Evolutionary conservation across 352 stramenopile genomes (phyloP).

Genomic region (Phytophthora multivora): DNA sequence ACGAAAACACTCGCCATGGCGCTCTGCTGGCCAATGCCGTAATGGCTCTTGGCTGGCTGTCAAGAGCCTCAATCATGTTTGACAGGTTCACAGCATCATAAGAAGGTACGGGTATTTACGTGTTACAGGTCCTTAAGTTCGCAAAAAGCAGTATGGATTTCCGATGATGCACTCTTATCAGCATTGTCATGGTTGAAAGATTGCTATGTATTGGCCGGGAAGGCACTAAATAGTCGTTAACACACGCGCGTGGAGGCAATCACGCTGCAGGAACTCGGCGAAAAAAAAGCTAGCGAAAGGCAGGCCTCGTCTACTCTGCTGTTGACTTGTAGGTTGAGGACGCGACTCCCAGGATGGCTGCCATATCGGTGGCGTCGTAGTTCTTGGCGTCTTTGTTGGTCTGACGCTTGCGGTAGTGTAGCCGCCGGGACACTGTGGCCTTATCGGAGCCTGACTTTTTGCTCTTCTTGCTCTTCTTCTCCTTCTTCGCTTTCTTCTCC

Average conservation of each 20-base stretch:
- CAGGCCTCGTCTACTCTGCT: constrained; percentile 16
- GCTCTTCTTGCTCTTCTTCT: constrained; percentile 72
- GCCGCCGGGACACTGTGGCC: constrained; percentile 57
- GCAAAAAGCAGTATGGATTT: no score
- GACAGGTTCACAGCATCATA: no score
- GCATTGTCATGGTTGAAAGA: constrained; percentile 14
- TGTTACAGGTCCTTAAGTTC: no score
- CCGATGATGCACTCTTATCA: no score
- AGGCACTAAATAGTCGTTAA: constrained; percentile 38
- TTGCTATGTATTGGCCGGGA: constrained; percentile 29
- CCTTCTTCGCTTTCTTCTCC: constrained; percentile 57
- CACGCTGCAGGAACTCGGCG: neutral
- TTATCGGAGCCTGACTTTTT: constrained; percentile 52
- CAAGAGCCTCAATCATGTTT: neutral
- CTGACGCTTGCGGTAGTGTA: constrained; percentile 83
- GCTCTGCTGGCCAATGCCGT: constrained; percentile 20
- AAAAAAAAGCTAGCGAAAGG: neutral
- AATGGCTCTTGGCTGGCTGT: constrained; percentile 34
- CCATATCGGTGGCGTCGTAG: constrained; percentile 85
- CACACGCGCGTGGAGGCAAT: neutral
- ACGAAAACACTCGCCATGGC: constrained; percentile 77
- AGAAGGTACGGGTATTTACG: no score
- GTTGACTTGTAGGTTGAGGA: constrained; percentile 42
- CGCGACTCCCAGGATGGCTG: constrained; percentile 82
- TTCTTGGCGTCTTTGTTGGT: constrained; percentile 88